Evolutionary conservation across 2,329 filamentous ascomycete genomes (phyloP).

Genomic region (Knufia fluminis): DNA sequence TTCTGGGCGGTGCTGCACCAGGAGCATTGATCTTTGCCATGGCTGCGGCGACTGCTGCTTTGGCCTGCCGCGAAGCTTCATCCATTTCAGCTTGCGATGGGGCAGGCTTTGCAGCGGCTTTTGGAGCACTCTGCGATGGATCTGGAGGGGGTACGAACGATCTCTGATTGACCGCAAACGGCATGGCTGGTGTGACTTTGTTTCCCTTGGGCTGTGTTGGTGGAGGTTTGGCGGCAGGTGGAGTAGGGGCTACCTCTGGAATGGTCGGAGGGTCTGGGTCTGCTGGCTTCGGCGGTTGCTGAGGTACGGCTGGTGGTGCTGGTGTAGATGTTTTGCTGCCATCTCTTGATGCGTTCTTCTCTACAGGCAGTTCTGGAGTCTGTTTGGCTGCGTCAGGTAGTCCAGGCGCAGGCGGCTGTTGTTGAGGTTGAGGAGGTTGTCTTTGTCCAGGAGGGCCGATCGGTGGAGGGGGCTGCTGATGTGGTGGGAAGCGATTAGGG

Average conservation of each 20-base stretch:
- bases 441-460: conserved; percentile 46
- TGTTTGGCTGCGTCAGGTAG: conserved; percentile 27
- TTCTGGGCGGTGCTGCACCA: conserved; percentile 25
- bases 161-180: conserved; percentile 30
- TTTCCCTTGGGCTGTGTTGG: conserved; percentile 31
- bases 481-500: conserved; percentile 40
- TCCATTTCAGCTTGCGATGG: conserved; percentile 31
- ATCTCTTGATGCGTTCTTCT: conserved; percentile 31
- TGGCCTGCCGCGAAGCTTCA: conserved; percentile 41
- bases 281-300: conserved; percentile 18
- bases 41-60: conserved; percentile 41
- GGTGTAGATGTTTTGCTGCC: conserved; percentile 29
- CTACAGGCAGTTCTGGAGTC: conserved; percentile 36
- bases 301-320: conserved; percentile 20
- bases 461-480: conserved; percentile 42
- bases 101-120: conserved; percentile 17
- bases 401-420: conserved; percentile 15
- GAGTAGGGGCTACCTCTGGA: conserved; percentile 13
- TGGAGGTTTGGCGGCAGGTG: conserved; percentile 15
- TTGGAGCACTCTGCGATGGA: conserved; percentile 23
- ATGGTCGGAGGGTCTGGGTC: conserved; percentile 19
- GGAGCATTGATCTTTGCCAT: conserved; percentile 39
- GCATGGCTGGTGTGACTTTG: conserved; percentile 38
- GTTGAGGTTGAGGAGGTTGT: conserved; percentile 26
- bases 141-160: conserved; percentile 29